Conservation (phyloP, 2,329 filamentous ascomycete genomes). For the Domatiomyces globalis region DNA sequence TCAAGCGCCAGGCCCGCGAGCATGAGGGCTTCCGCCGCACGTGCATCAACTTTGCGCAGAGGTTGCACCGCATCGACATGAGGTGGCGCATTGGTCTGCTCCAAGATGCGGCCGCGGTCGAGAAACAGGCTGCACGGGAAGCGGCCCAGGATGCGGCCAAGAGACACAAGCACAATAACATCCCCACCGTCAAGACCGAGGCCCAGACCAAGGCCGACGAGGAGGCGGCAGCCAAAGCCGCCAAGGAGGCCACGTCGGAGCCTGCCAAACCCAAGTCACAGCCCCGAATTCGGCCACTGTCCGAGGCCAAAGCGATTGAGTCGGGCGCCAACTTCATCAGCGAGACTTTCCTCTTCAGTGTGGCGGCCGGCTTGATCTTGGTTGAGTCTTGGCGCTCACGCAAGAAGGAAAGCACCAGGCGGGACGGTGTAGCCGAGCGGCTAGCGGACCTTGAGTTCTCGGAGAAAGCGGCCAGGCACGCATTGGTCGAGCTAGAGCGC, state of each 20-base stretch:
- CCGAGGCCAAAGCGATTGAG: conserved; percentile 55
- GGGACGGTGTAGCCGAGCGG: conserved; percentile 47
- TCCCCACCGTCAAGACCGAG: conserved; percentile 49
- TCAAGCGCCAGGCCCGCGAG: conserved; percentile 54
- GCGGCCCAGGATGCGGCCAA: conserved; percentile 40
- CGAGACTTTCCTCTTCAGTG: conserved; percentile 51
- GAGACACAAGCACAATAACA: conserved; percentile 38
- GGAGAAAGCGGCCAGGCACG: conserved; percentile 27
- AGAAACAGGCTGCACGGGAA: conserved; percentile 33
- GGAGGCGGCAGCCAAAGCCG: conserved; percentile 31
- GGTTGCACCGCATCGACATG: conserved; percentile 53
- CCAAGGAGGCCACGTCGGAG: conserved; percentile 31
- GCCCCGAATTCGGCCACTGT: conserved; percentile 48
- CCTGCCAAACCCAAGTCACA: conserved; percentile 31
- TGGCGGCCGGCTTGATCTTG: conserved; percentile 48
- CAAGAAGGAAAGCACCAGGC: conserved; percentile 44
- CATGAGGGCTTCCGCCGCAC: conserved; percentile 51
- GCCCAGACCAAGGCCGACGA: conserved; percentile 45
- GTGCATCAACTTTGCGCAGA: conserved; percentile 49
- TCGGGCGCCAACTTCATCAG: conserved; percentile 55
- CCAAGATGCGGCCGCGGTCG: conserved; percentile 43
- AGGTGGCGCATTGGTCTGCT: conserved; percentile 51
- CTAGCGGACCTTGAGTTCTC: conserved; percentile 43
- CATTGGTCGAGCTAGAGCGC: conserved; percentile 32
- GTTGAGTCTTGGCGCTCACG: conserved; percentile 48